These are phyloP conservation scores for Neurospora sp. DNA, from an alignment of 2,329 filamentous ascomycete species.

Conservation along the genomic window DNA sequence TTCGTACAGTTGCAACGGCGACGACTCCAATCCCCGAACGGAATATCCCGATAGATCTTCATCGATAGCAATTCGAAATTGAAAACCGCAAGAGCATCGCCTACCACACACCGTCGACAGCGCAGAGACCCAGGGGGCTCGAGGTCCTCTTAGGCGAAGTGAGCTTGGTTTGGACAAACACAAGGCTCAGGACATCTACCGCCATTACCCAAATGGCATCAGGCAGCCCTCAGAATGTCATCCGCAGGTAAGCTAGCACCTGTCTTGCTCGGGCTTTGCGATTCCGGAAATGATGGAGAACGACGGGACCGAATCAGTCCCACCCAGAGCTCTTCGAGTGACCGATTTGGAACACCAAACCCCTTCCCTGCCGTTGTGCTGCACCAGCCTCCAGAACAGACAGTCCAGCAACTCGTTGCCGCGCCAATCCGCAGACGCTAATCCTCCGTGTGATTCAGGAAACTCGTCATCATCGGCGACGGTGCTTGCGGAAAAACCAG, in stretches of 20 bases:
- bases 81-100: neutral
- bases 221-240: constrained; percentile 25
- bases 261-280: neutral
- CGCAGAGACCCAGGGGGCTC: neutral
- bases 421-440: constrained; percentile 3
- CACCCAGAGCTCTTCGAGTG: neutral
- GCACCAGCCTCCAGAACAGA: neutral
- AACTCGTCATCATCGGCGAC: constrained; percentile 92
- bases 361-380: neutral
- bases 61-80: neutral
- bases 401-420: neutral
- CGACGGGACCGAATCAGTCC: neutral
- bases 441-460: constrained; percentile 42
- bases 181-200: neutral
- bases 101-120: neutral
- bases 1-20: neutral
- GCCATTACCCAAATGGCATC: constrained; percentile 22
- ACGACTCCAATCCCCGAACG: neutral
- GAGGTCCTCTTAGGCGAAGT: neutral
- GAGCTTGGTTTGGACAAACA: constrained; percentile 3
- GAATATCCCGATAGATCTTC: neutral
- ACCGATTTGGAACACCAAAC: neutral
- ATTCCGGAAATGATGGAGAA: neutral
- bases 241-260: constrained; percentile 24
- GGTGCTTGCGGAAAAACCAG: constrained; percentile 98